Evolutionary conservation across 257 asterid species (phyloP).

Genomic region (Cynanchum wilfordii): DNA sequence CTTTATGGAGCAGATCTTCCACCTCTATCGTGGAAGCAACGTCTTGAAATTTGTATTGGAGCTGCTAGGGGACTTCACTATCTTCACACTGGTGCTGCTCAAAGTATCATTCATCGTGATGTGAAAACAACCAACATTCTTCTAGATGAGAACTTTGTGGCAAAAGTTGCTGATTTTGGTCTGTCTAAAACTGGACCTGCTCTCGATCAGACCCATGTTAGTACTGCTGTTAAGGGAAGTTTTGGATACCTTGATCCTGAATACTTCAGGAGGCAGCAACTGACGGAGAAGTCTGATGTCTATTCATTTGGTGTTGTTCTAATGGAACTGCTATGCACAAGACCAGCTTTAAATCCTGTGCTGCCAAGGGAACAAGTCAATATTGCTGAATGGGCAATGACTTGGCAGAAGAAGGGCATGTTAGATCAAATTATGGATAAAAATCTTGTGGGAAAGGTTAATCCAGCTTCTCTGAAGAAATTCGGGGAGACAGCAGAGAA

Average conservation of each 20-base stretch:
- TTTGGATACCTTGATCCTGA: slow-evolving; percentile 53
- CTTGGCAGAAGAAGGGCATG: slow-evolving; percentile 49
- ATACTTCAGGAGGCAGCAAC: slow-evolving; percentile 47
- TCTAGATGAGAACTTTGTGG: slow-evolving; percentile 40
- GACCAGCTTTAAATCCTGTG: slow-evolving; percentile 48
- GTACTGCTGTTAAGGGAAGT: slow-evolving; percentile 48
- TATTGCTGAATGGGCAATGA: slow-evolving; percentile 50
- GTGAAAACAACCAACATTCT: slow-evolving; percentile 49
- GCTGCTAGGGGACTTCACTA: slow-evolving; percentile 49
- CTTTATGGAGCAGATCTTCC: slow-evolving; percentile 47
- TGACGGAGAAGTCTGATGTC: slow-evolving; percentile 46
- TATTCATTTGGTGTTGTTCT: slow-evolving; percentile 49
- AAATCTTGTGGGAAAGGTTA: slow-evolving; percentile 32
- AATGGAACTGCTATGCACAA: slow-evolving; percentile 48
- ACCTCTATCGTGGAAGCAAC: slow-evolving; percentile 42
- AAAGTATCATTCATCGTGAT: slow-evolving; percentile 46
- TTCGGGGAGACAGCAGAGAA: slow-evolving; percentile 47
- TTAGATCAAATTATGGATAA: slow-evolving; percentile 37
- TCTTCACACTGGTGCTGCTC: slow-evolving; percentile 49
- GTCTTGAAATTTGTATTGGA: slow-evolving; percentile 49
- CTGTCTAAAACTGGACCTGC: slow-evolving; percentile 48
- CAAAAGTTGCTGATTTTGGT: slow-evolving; percentile 51
- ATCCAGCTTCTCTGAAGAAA: slow-evolving; percentile 42
- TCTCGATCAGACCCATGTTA: slow-evolving; percentile 45
- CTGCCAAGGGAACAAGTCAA: slow-evolving; percentile 47